Evolutionary conservation across 202 grass and related monocot genomes (phyloP).

Genomic region (Sporobolus alterniflorus): DNA sequence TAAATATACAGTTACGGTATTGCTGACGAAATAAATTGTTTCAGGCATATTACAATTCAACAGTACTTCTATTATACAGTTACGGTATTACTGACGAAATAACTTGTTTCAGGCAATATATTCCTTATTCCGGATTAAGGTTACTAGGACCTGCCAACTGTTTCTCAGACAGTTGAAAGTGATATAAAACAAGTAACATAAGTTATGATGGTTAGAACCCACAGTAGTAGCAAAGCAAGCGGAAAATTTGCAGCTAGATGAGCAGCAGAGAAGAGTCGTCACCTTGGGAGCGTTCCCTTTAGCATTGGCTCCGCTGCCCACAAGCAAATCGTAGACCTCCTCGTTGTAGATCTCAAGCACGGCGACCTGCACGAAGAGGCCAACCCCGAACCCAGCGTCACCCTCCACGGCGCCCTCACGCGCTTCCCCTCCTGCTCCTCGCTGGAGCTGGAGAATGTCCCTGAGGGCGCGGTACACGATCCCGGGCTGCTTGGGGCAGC

Average conservation of each 20-base stretch:
- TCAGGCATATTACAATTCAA: too few species aligned
- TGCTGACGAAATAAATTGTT: too few species aligned
- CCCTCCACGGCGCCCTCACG: slow-evolving; percentile 20
- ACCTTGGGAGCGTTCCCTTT: slow-evolving; percentile 82
- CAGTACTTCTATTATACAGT: too few species aligned
- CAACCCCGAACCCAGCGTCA: slow-evolving; percentile 52
- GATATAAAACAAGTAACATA: background rate
- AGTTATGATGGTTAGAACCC: background rate
- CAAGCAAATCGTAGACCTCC: slow-evolving; percentile 87
- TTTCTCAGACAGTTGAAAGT: background rate
- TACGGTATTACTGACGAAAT: background rate
- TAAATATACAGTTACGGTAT: background rate
- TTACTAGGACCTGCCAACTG: background rate
- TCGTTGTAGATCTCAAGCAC: slow-evolving; percentile 97
- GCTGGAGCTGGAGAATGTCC: slow-evolving; percentile 66
- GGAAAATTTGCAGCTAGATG: background rate
- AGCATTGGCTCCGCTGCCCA: slow-evolving; percentile 38
- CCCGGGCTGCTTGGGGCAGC: slow-evolving; percentile 67
- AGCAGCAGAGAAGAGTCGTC: slow-evolving; percentile 2
- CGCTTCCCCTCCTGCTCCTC: background rate
- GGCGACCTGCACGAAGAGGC: slow-evolving; percentile 73
- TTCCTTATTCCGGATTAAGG: background rate
- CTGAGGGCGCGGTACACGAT: slow-evolving; percentile 91
- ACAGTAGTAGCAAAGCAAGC: background rate
- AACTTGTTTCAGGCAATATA: background rate